phyloP scores from a whole-genome alignment of 2,329 filamentous ascomycete genomes.

The Beauveria caledonica region DNA sequence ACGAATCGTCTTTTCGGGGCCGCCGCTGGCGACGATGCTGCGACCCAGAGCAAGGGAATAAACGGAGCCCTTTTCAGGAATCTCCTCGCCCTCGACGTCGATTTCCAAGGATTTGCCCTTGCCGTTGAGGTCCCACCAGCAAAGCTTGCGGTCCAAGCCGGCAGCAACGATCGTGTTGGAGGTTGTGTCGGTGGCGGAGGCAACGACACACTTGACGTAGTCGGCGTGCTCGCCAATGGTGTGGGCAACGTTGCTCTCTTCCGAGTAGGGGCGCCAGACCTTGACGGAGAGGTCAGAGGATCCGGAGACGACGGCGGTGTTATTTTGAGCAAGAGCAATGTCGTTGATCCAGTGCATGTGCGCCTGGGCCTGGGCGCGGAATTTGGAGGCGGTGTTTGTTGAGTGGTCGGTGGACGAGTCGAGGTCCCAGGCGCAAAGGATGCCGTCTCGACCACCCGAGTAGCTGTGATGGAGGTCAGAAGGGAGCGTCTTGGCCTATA shows the following conservation, averaged over 20 bases:
- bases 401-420: slow-evolving; percentile 39
- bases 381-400: slow-evolving; percentile 42
- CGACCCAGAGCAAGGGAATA: slow-evolving; percentile 80
- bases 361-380: slow-evolving; percentile 57
- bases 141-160: slow-evolving; percentile 85
- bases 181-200: slow-evolving; percentile 51
- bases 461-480: slow-evolving; percentile 50
- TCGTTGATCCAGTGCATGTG: slow-evolving; percentile 98
- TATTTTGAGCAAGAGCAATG: slow-evolving; percentile 70
- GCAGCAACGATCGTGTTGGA: slow-evolving; percentile 89
- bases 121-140: slow-evolving; percentile 87
- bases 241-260: slow-evolving; percentile 45
- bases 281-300: slow-evolving; percentile 94
- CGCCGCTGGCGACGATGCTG: slow-evolving; percentile 80
- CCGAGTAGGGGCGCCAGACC: slow-evolving; percentile 71
- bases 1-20: slow-evolving; percentile 85
- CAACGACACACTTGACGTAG: slow-evolving; percentile 91
- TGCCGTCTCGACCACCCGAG: slow-evolving; percentile 89
- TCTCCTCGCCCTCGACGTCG: slow-evolving; percentile 74
- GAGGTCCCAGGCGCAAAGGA: slow-evolving; percentile 92
- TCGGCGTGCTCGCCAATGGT: slow-evolving; percentile 90
- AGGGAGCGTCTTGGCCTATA: slow-evolving; percentile 10
- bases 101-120: slow-evolving; percentile 81
- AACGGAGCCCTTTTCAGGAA: slow-evolving; percentile 83
- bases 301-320: slow-evolving; percentile 73